Evolutionary conservation across 345 rosid species (phyloP).

Genomic region (Gossypium stocksii): DNA sequence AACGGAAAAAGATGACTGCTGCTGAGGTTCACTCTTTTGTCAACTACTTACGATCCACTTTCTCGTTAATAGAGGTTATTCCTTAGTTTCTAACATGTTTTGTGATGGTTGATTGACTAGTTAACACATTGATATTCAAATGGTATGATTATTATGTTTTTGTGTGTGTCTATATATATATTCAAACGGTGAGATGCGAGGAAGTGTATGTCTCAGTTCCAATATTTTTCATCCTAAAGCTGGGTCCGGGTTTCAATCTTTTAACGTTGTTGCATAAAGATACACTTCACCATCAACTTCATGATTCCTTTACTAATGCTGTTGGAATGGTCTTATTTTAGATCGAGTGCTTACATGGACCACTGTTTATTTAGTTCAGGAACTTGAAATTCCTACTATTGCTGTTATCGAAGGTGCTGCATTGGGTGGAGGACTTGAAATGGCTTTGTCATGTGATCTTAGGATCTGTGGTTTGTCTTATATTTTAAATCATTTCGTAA

Average conservation of each 20-base stretch:
- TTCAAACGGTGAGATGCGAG: background rate
- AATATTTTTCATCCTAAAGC: background rate
- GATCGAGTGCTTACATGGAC: constrained; percentile 2
- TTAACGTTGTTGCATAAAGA: background rate
- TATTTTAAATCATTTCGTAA: background rate
- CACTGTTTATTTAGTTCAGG: constrained; percentile 33
- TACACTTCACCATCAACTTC: background rate
- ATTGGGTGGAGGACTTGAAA: constrained; percentile 94
- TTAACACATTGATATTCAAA: background rate
- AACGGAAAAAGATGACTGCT: constrained; percentile 70
- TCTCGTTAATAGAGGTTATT: constrained; percentile 68
- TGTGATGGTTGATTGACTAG: background rate
- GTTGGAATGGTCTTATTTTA: background rate
- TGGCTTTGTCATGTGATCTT: constrained; percentile 94
- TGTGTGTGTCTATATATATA: background rate
- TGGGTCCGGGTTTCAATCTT: background rate
- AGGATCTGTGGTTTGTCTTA: constrained; percentile 67
- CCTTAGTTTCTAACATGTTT: background rate
- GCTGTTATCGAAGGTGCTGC: constrained; percentile 92
- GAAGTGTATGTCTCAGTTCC: background rate
- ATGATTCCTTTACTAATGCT: background rate
- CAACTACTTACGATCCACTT: constrained; percentile 68
- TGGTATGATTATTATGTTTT: background rate
- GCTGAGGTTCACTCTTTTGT: constrained; percentile 69
- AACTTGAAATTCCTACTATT: constrained; percentile 65